Percentiles rank a stretch among this genome's conserved stretches.
phyloP scores from a whole-genome alignment of 1,284 basidiomycete species.

The Irpex sp. region DNA sequence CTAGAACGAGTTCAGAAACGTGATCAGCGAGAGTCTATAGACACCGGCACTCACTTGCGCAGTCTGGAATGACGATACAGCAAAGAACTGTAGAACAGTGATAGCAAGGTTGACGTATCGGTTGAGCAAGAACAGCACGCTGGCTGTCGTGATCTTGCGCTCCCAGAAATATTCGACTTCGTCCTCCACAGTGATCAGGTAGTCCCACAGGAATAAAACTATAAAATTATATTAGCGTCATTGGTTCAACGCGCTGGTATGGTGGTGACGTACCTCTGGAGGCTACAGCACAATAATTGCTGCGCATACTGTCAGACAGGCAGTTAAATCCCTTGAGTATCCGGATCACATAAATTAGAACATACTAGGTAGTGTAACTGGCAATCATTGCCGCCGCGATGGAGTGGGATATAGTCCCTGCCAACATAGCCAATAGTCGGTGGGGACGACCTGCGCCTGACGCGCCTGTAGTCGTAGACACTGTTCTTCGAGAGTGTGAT shows the following conservation, averaged over 20 bases:
- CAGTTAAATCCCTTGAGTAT: background rate
- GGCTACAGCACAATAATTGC: conserved; percentile 9
- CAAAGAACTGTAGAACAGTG: conserved; percentile 10
- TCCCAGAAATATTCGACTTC: conserved; percentile 16
- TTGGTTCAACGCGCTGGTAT: background rate
- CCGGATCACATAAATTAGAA: background rate
- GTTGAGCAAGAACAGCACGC: conserved; percentile 14
- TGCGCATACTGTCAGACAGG: background rate
- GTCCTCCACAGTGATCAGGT: conserved; percentile 13
- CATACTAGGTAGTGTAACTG: background rate
- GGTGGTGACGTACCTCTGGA: conserved; percentile 2
- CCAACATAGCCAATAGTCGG: background rate
- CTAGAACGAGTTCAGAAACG: background rate
- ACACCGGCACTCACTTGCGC: conserved; percentile 1
- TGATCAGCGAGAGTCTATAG: background rate
- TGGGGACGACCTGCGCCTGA: background rate
- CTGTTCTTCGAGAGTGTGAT: background rate
- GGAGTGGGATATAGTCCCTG: background rate
- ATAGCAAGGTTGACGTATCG: conserved; percentile 13
- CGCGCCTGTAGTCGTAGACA: background rate
- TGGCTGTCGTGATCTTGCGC: conserved; percentile 11
- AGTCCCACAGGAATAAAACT: conserved; percentile 16
- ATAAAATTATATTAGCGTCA: background rate
- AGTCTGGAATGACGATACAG: conserved; percentile 7
- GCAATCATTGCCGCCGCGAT: background rate